Evolutionary conservation across 495 filamentous ascomycete species (phyloP).

Genomic region (Podospora pseudopauciseta): DNA sequence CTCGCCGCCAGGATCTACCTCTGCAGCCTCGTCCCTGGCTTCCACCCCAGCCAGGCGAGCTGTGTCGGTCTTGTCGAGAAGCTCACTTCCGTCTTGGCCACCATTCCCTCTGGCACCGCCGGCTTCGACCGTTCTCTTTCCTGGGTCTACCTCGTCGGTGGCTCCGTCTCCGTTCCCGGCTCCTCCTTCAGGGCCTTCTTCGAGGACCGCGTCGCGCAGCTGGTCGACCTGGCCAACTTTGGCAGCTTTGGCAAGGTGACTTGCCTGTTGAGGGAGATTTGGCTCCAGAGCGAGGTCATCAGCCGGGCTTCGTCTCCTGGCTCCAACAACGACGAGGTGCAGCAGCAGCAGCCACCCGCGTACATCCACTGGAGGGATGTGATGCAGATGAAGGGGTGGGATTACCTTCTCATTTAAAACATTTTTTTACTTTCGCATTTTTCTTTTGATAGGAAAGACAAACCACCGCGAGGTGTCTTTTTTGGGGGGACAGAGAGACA

Average conservation of each 20-base stretch:
- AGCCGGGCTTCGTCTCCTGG: slow-evolving; percentile 16
- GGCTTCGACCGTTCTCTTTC: slow-evolving; percentile 89
- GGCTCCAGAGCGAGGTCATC: slow-evolving; percentile 63
- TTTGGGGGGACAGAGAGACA: slow-evolving; percentile 7
- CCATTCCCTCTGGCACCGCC: slow-evolving; percentile 71
- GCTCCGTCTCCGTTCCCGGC: slow-evolving; percentile 62
- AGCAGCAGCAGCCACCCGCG: slow-evolving; percentile 40
- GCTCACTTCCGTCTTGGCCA: slow-evolving; percentile 65
- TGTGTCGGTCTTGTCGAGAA: slow-evolving; percentile 71
- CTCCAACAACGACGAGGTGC: slow-evolving; percentile 36
- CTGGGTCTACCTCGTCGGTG: slow-evolving; percentile 88
- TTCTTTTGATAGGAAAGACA: slow-evolving; percentile 8
- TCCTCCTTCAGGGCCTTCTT: slow-evolving; percentile 76
- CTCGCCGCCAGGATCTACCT: slow-evolving; percentile 92
- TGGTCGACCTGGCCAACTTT: slow-evolving; percentile 72
- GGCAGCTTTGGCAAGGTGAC: slow-evolving; percentile 82
- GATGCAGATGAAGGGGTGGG: slow-evolving; percentile 89
- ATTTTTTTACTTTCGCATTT: slow-evolving; percentile 14
- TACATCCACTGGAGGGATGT: slow-evolving; percentile 87
- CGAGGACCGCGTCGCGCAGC: slow-evolving; percentile 60
- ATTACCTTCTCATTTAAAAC: slow-evolving; percentile 80
- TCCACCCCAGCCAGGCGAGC: slow-evolving; percentile 64
- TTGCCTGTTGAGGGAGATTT: slow-evolving; percentile 75
- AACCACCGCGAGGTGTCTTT: slow-evolving; percentile 7
- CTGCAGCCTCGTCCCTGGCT: slow-evolving; percentile 87